A percentile compares a stretch with the other conserved stretches of the same genome.
phyloP scores from a whole-genome alignment of 192 early-diverging fungal genomes.

The Anaeromyces robustus region DNA sequence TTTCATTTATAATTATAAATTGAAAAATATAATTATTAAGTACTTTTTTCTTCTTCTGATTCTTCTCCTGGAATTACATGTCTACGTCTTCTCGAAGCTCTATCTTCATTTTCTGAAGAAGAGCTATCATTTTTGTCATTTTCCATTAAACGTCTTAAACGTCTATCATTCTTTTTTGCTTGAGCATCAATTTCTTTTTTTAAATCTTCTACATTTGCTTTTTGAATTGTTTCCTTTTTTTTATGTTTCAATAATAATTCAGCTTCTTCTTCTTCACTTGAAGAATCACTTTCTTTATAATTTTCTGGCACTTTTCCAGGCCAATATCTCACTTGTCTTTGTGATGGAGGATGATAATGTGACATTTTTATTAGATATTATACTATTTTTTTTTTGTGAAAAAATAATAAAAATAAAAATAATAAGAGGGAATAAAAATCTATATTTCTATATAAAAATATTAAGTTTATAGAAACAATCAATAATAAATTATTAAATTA shows the following conservation, averaged over 20 bases:
- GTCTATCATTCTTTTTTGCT: slow-evolving; percentile 9
- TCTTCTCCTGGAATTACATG: neutral
- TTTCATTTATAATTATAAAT: too few species aligned
- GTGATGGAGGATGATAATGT: neutral
- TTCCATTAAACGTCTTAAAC: slow-evolving; percentile 21
- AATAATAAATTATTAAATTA: too few species aligned
- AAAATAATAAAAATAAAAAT: too few species aligned
- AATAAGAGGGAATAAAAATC: too few species aligned
- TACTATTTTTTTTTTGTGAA: too few species aligned
- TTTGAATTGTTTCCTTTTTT: slow-evolving; percentile 4
- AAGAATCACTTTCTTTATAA: slow-evolving; percentile 27
- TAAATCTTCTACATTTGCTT: slow-evolving; percentile 5
- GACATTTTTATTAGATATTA: neutral
- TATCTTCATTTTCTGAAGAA: slow-evolving; percentile 12
- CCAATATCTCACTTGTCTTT: slow-evolving; percentile 17
- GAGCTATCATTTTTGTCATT: slow-evolving; percentile 17
- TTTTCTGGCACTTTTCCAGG: slow-evolving; percentile 37
- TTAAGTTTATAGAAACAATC: too few species aligned
- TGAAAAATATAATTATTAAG: neutral
- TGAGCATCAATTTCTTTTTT: slow-evolving; percentile 6
- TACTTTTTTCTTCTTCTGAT: slow-evolving; percentile 7
- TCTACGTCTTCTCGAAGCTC: neutral
- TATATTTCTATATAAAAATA: too few species aligned
- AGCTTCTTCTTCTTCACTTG: slow-evolving; percentile 35
- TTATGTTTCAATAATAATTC: neutral